phyloP scores from a whole-genome alignment of 2,329 filamentous ascomycete genomes.

The Raffaelea arxii region DNA sequence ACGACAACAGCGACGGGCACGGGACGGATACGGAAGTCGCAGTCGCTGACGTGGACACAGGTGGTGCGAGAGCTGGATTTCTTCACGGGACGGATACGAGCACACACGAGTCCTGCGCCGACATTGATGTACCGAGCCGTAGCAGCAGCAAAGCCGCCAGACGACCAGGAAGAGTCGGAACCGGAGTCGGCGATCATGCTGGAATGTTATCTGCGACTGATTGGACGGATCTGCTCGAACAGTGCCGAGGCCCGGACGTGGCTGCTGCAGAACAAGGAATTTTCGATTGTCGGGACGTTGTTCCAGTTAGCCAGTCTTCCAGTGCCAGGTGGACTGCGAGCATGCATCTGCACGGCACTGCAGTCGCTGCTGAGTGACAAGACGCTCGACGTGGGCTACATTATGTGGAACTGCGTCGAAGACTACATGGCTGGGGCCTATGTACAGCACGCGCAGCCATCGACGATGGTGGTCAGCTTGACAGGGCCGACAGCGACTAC shows the following conservation, averaged over 20 bases:
- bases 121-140: slow-evolving; percentile 42
- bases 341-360: slow-evolving; percentile 73
- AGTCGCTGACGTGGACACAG: slow-evolving; percentile 84
- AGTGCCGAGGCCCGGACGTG: slow-evolving; percentile 64
- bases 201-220: slow-evolving; percentile 82
- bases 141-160: slow-evolving; percentile 52
- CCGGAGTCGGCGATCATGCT: slow-evolving; percentile 95
- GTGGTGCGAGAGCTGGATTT: slow-evolving; percentile 85
- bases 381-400: slow-evolving; percentile 52
- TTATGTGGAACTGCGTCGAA: slow-evolving; percentile 75
- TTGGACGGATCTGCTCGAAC: slow-evolving; percentile 69
- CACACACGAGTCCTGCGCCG: slow-evolving; percentile 53
- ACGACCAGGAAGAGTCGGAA: slow-evolving; percentile 66
- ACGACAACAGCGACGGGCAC: slow-evolving; percentile 27
- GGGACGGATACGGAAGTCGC: slow-evolving; percentile 70
- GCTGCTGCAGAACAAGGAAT: slow-evolving; percentile 50
- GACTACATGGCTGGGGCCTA: slow-evolving; percentile 63
- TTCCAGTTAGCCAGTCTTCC: slow-evolving; percentile 70
- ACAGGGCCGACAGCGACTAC: slow-evolving; percentile 19
- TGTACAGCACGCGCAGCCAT: slow-evolving; percentile 20
- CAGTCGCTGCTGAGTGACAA: slow-evolving; percentile 69
- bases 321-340: slow-evolving; percentile 67
- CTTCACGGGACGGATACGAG: slow-evolving; percentile 69
- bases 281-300: slow-evolving; percentile 63
- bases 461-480: no score